Percentiles rank a stretch among this genome's conserved stretches.
Conservation (phyloP, 441 rosid genomes). For the Euphorbia corollata region DNA sequence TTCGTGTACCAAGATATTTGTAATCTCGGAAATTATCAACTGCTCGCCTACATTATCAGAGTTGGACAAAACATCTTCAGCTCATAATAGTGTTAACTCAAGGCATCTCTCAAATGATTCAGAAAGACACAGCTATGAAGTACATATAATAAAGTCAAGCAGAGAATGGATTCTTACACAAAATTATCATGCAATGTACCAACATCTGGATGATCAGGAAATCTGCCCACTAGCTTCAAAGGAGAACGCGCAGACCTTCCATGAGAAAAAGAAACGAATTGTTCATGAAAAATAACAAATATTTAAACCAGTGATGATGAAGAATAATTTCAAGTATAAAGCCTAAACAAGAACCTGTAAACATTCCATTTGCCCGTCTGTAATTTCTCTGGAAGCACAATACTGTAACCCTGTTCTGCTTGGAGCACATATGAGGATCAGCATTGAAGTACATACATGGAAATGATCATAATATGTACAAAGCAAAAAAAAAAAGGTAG, state of each 20-base stretch:
- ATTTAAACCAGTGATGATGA: slow-evolving; percentile 7
- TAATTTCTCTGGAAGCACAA: slow-evolving; percentile 91
- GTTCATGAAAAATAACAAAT: slow-evolving; percentile 10
- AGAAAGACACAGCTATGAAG: slow-evolving; percentile 12
- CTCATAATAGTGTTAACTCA: background rate
- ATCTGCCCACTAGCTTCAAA: slow-evolving; percentile 66
- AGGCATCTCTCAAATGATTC: background rate
- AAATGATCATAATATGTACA: background rate
- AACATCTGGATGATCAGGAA: slow-evolving; percentile 81
- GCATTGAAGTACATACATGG: slow-evolving; percentile 10
- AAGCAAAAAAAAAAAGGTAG: background rate
- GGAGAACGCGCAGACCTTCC: slow-evolving; percentile 77
- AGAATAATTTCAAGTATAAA: slow-evolving; percentile 9
- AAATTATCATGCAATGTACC: slow-evolving; percentile 92
- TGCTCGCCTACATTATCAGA: slow-evolving; percentile 47
- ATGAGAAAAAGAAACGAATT: background rate
- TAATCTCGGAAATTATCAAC: slow-evolving; percentile 72
- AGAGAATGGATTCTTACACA: slow-evolving; percentile 47
- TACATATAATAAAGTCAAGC: slow-evolving; percentile 2
- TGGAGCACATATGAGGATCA: slow-evolving; percentile 18
- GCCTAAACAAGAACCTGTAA: slow-evolving; percentile 49
- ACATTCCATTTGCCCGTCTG: slow-evolving; percentile 90
- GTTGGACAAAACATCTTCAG: slow-evolving; percentile 17
- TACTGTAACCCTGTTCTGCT: slow-evolving; percentile 85
- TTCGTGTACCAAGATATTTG: slow-evolving; percentile 84